Evolutionary conservation across 1,284 basidiomycete species (phyloP).

Genomic region (Schizophyllum commune): DNA sequence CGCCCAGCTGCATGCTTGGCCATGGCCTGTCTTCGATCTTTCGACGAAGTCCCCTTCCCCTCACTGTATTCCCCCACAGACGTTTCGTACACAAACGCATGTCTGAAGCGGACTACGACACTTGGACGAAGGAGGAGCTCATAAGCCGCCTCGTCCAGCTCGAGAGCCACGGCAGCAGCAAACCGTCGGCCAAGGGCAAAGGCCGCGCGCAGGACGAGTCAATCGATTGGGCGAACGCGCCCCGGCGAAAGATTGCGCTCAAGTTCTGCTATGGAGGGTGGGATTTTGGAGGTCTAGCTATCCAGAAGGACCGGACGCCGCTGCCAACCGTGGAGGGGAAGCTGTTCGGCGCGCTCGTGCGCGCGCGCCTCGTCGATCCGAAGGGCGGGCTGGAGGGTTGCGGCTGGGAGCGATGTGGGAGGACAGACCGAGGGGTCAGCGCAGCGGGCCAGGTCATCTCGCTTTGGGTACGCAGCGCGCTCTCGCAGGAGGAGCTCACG

Average conservation of each 20-base stretch:
- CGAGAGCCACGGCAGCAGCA: constrained; percentile 25
- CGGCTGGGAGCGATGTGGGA: constrained; percentile 85
- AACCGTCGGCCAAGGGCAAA: constrained; percentile 6
- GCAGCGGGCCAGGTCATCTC: constrained; percentile 93
- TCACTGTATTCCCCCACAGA: not conserved
- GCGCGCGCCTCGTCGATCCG: constrained; percentile 68
- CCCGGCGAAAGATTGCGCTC: constrained; percentile 84
- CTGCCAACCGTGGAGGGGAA: constrained; percentile 90
- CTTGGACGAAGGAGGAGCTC: constrained; percentile 62
- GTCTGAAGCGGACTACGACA: constrained; percentile 30
- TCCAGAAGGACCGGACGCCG: constrained; percentile 60
- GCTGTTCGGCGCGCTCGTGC: constrained; percentile 76
- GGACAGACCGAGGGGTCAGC: constrained; percentile 94
- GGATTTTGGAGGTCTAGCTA: constrained; percentile 87
- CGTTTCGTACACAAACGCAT: not conserved
- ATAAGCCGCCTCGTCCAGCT: constrained; percentile 52
- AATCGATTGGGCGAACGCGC: constrained; percentile 59
- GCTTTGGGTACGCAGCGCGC: constrained; percentile 76
- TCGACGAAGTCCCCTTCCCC: not conserved
- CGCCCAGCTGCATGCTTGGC: not conserved
- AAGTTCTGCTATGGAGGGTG: constrained; percentile 91
- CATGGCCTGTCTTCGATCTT: not conserved
- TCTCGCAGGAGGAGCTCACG: constrained; percentile 15
- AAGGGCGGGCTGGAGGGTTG: constrained; percentile 76
- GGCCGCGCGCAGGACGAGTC: constrained; percentile 12